Evolutionary conservation across 1,284 basidiomycete species (phyloP).

Genomic region (Cerioporus squamosus): DNA sequence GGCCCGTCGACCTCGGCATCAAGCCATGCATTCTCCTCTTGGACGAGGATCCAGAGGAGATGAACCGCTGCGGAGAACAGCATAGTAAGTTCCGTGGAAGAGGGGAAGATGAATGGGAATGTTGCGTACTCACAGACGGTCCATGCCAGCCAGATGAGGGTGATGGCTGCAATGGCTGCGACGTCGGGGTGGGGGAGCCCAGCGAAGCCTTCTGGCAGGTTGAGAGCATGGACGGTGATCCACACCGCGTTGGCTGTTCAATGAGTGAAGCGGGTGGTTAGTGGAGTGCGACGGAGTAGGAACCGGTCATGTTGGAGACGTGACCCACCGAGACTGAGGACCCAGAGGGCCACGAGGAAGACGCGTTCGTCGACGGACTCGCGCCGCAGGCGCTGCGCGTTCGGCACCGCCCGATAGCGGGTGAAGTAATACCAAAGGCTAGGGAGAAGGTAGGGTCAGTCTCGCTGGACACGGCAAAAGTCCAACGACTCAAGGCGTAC

Average conservation of each 20-base stretch:
- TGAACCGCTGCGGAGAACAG: background rate
- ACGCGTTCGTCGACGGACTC: conserved; percentile 7
- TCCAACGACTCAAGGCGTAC: conserved; percentile 2
- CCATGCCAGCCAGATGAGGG: conserved; percentile 16
- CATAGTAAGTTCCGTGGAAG: background rate
- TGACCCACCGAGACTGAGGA: conserved; percentile 12
- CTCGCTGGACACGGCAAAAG: too few relatives aligned
- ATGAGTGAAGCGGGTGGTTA: too few relatives aligned
- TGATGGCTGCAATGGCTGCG: conserved; percentile 13
- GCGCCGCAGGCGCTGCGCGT: conserved; percentile 1
- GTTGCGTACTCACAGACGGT: conserved; percentile 7
- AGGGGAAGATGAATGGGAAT: background rate
- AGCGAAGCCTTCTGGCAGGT: conserved; percentile 12
- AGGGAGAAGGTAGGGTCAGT: too few relatives aligned
- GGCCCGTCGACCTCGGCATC: conserved; percentile 4
- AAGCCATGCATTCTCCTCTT: conserved; percentile 2
- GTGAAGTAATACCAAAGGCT: conserved; percentile 12
- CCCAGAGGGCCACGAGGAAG: conserved; percentile 10
- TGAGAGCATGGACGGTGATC: conserved; percentile 9
- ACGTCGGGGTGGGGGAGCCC: conserved; percentile 12
- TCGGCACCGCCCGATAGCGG: conserved; percentile 7
- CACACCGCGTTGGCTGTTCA: conserved; percentile 7
- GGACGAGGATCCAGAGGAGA: conserved; percentile 14
- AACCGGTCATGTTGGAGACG: background rate
- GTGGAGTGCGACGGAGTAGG: background rate